These are phyloP conservation scores for Clonostachys rhizophaga DNA, from an alignment of 2,329 filamentous ascomycete genomes.

Conservation along the genomic window DNA sequence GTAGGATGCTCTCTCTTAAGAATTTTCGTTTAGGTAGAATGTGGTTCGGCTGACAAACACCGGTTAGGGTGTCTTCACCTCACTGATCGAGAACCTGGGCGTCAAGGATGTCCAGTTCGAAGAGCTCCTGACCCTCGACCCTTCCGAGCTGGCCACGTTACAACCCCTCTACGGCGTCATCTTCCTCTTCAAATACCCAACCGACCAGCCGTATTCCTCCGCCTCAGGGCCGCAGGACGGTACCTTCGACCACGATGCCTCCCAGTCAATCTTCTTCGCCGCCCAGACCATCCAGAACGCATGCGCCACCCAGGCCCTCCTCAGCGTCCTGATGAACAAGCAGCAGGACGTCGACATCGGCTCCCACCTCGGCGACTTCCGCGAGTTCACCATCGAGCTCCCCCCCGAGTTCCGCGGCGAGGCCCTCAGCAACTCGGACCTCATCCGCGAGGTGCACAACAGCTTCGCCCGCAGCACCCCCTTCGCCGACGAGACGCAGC, in stretches of 20 bases:
- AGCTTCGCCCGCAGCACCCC: constrained; percentile 84
- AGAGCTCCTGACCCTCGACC: constrained; percentile 86
- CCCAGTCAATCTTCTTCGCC: constrained; percentile 83
- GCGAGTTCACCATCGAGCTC: constrained; percentile 82
- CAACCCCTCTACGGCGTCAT: constrained; percentile 91
- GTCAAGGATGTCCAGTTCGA: constrained; percentile 95
- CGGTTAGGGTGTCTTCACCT: constrained; percentile 85
- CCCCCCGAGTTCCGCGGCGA: constrained; percentile 67
- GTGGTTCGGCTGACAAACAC: constrained; percentile 5
- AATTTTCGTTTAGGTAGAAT: not conserved
- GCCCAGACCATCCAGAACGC: constrained; percentile 98
- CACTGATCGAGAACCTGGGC: constrained; percentile 84
- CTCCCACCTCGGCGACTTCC: constrained; percentile 66
- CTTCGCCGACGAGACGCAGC: constrained; percentile 85
- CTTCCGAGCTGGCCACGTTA: constrained; percentile 64
- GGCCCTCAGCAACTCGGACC: constrained; percentile 57
- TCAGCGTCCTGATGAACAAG: constrained; percentile 89
- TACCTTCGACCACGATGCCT: constrained; percentile 69
- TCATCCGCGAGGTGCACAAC: constrained; percentile 79
- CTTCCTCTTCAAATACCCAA: constrained; percentile 97
- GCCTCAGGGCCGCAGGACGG: constrained; percentile 72
- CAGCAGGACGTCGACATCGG: constrained; percentile 68
- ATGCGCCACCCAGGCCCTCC: constrained; percentile 91
- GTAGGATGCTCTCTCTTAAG: constrained; percentile 43
- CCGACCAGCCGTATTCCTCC: constrained; percentile 55